Percentiles rank a stretch among this genome's conserved stretches.
Conservation (phyloP, 768 basidiomycete genomes). For the Amyloporia xantha region DNA sequence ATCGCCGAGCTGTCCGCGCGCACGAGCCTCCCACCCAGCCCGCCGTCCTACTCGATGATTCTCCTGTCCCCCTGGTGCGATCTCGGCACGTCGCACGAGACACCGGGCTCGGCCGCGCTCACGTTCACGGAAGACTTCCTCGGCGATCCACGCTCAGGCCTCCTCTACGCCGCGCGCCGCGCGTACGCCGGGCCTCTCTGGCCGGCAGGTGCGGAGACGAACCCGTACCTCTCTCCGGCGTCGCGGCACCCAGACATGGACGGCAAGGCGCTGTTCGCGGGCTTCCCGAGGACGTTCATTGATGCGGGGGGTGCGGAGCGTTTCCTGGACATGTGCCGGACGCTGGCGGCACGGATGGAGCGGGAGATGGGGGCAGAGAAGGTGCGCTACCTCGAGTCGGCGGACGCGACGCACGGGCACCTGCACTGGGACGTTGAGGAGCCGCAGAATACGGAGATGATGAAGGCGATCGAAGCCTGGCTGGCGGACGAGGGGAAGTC, state of each 20-base stretch:
- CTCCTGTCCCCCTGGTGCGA: conserved; percentile 54
- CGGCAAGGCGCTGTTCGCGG: conserved; percentile 37
- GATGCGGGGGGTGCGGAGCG: conserved; percentile 51
- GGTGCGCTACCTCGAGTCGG: conserved; percentile 2
- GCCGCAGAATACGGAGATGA: conserved; percentile 1
- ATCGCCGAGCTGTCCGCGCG: background rate
- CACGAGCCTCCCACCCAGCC: background rate
- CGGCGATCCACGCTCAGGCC: conserved; percentile 7
- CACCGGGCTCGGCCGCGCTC: conserved; percentile 1
- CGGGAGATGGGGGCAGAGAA: conserved; percentile 17
- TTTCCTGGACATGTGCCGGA: conserved; percentile 36
- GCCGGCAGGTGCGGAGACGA: conserved; percentile 36
- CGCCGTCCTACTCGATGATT: conserved; percentile 33
- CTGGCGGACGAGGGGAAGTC: no score
- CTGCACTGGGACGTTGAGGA: background rate
- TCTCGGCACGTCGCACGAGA: conserved; percentile 34
- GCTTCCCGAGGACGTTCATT: conserved; percentile 58
- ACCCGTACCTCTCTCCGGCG: conserved; percentile 55
- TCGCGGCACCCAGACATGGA: conserved; percentile 32
- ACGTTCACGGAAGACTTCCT: conserved; percentile 25
- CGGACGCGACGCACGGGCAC: conserved; percentile 4
- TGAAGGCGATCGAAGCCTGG: conserved; percentile 1
- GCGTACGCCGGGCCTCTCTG: conserved; percentile 46
- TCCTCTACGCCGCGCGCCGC: conserved; percentile 26
- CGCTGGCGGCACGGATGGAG: conserved; percentile 18